Percentiles rank a stretch among this genome's conserved stretches.
Evolutionary conservation across 2,329 filamentous ascomycete genomes (phyloP).

Genomic region (Aspergillus pseudotamarii): DNA sequence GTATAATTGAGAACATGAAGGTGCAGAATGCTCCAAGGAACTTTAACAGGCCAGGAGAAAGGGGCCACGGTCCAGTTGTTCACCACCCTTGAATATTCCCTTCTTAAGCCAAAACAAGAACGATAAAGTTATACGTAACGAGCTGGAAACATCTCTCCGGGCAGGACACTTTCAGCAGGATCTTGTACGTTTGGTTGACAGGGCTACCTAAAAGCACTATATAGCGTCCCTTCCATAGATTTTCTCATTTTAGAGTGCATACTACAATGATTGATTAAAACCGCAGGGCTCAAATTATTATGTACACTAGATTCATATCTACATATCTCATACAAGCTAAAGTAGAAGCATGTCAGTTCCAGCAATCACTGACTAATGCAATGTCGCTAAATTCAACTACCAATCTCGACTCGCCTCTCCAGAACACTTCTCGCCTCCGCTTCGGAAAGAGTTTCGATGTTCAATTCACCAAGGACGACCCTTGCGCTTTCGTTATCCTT

Average conservation of each 20-base stretch:
- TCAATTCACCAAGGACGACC: conserved; percentile 47
- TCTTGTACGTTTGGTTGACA: not conserved
- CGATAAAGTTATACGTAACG: not conserved
- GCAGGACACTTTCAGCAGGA: not conserved
- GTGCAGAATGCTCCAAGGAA: conserved; percentile 16
- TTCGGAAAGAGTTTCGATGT: conserved; percentile 47
- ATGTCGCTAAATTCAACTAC: conserved; percentile 27
- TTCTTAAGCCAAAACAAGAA: not conserved
- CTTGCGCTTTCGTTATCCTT: conserved; percentile 52
- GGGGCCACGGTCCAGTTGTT: conserved; percentile 40
- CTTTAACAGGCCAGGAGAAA: conserved; percentile 33
- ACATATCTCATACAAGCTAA: not conserved
- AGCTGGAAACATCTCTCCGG: not conserved
- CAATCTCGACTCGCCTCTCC: conserved; percentile 49
- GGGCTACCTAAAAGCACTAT: not conserved
- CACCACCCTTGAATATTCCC: conserved; percentile 15
- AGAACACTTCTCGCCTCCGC: conserved; percentile 50
- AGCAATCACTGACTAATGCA: not conserved
- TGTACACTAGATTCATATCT: not conserved
- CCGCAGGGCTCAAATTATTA: not conserved
- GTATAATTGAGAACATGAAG: conserved; percentile 34
- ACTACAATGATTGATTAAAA: not conserved
- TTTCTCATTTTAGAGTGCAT: not conserved
- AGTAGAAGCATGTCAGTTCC: too few relatives aligned
- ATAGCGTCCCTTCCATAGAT: conserved; percentile 1